These are phyloP conservation scores for Auriculariales sp. DNA, from an alignment of 768 basidiomycete genomes.

Conservation along the genomic window DNA sequence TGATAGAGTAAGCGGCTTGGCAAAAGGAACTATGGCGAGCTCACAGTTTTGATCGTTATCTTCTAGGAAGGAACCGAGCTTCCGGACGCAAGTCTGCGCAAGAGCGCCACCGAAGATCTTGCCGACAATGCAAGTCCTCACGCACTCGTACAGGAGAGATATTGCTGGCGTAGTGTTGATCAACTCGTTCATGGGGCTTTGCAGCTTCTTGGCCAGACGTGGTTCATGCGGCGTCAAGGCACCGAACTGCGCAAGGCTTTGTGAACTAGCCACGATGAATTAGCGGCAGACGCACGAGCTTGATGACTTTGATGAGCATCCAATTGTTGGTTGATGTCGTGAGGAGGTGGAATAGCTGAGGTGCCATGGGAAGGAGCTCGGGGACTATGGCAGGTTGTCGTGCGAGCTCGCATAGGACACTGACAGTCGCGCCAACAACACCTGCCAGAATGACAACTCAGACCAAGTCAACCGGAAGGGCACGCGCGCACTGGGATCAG, in stretches of 20 bases:
- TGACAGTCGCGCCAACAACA: conserved; percentile 88
- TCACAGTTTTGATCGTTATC: conserved; percentile 91
- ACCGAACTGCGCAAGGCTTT: conserved; percentile 52
- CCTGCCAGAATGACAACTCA: conserved; percentile 26
- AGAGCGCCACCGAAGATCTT: conserved; percentile 81
- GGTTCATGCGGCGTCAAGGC: conserved; percentile 84
- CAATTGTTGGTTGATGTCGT: conserved; percentile 95
- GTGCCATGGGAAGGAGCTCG: conserved; percentile 67
- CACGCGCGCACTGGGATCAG: conserved; percentile 46
- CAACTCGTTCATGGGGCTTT: conserved; percentile 86
- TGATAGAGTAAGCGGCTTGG: conserved; percentile 18
- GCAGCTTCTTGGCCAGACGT: conserved; percentile 84
- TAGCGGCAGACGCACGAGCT: conserved; percentile 43
- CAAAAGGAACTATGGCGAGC: conserved; percentile 14
- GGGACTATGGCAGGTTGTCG: conserved; percentile 45
- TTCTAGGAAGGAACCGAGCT: conserved; percentile 80
- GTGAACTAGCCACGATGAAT: not conserved
- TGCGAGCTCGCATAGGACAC: conserved; percentile 86
- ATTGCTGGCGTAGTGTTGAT: conserved; percentile 94
- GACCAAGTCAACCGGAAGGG: not conserved
- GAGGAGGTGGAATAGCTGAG: conserved; percentile 82
- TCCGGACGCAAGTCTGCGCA: conserved; percentile 81
- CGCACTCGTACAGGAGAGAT: conserved; percentile 93
- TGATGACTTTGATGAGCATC: conserved; percentile 99
- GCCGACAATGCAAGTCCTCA: conserved; percentile 93